Conservation (phyloP, 495 filamentous ascomycete species). For the Penicillium flavigenum region DNA sequence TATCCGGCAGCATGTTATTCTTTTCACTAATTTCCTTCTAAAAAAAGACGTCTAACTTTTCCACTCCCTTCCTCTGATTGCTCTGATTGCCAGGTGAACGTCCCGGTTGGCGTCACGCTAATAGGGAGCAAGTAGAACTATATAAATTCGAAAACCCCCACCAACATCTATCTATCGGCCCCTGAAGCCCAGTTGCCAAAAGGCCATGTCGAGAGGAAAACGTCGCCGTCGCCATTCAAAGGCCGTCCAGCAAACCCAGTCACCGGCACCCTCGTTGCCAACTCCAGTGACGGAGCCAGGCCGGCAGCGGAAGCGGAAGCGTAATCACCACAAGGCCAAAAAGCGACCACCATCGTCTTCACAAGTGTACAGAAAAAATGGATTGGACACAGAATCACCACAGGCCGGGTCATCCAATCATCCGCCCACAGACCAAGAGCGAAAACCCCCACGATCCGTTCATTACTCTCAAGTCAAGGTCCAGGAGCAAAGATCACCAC, state of each 20-base stretch:
- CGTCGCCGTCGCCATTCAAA: background rate
- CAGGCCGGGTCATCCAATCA: no score
- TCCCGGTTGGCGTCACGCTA: background rate
- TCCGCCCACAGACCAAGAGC: no score
- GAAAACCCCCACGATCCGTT: background rate
- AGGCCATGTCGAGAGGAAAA: background rate
- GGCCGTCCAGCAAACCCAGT: background rate
- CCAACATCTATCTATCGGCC: background rate
- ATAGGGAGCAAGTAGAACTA: background rate
- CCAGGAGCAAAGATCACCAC: background rate
- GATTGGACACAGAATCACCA: background rate
- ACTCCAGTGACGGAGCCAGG: background rate
- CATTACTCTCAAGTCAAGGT: background rate
- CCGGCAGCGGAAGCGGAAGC: background rate
- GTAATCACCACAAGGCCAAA: background rate
- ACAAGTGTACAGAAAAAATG: background rate
- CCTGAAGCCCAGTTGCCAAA: background rate
- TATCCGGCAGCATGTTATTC: background rate
- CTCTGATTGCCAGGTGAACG: background rate
- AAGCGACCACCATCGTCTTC: background rate
- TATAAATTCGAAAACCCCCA: background rate
- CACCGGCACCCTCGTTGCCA: background rate
- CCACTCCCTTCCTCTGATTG: background rate
- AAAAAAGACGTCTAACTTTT: background rate
- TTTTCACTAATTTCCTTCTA: background rate